phyloP scores from a whole-genome alignment of 2,329 filamentous ascomycete genomes.

The Davidsoniella australis region DNA sequence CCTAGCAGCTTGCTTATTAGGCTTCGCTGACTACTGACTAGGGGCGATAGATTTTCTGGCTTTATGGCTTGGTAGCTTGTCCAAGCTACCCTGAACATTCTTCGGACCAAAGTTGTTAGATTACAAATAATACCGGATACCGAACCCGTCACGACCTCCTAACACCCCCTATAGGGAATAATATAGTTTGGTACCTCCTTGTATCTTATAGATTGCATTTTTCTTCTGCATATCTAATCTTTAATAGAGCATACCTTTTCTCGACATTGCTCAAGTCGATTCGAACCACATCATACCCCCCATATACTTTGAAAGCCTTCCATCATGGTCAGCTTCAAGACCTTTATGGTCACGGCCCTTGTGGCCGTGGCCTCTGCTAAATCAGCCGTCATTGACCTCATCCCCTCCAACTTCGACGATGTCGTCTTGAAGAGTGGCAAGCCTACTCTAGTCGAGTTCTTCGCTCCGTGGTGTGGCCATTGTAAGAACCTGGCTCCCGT shows the following conservation, averaged over 20 bases:
- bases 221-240: background rate
- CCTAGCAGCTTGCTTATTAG: background rate
- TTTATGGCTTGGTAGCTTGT: background rate
- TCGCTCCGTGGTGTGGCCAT: conserved; percentile 96
- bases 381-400: conserved; percentile 78
- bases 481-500: conserved; percentile 94
- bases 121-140: too few relatives aligned
- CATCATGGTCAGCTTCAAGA: conserved; percentile 41
- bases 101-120: too few relatives aligned
- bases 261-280: conserved; percentile 1
- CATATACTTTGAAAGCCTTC: background rate
- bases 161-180: background rate
- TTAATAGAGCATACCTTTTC: background rate
- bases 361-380: conserved; percentile 43
- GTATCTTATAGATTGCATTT: too few relatives aligned
- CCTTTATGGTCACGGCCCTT: conserved; percentile 39
- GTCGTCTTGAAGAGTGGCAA: conserved; percentile 82
- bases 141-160: background rate
- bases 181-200: too few relatives aligned
- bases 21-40: too few relatives aligned
- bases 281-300: background rate
- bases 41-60: too few relatives aligned
- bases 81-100: background rate
- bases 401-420: conserved; percentile 79
- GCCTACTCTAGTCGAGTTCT: conserved; percentile 94